Evolutionary conservation across 306 rosid species (phyloP), one percentile per base, ranked within the genome.

Genomic region (Lathyrus sativus): DNA sequence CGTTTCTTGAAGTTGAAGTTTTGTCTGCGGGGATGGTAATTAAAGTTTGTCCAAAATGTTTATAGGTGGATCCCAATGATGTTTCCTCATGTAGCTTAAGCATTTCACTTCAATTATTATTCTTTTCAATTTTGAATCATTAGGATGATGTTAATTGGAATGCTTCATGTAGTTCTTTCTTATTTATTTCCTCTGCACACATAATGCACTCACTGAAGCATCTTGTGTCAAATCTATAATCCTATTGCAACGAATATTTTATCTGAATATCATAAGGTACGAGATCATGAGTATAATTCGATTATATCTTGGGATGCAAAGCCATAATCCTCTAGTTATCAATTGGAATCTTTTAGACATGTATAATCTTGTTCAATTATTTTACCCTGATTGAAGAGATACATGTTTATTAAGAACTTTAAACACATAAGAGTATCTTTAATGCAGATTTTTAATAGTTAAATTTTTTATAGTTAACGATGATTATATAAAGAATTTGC

Each of bases 31-130:
- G 44, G 72, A 73, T 71, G 80, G 78, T 70, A 59, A 73, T 81
- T 60, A 71, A 77, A 62, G 79, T 53, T 67, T 79, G 84, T 83
- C 71, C 64, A 75, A 83, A 78, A 77, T 79, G 59, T 56, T 69
- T 35, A 53, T 67, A 19, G 41, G 64, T 70, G 77, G 67, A 39
- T 75, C 73, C 74, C 46, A 74, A 51, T 43, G 71, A 68, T 84
- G 62, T 77, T 68, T 72, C 51, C 54, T 55, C 67, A 64, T 63
- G 62, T 69, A 56, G 85, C 57, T 77, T 28, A 65, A 59, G 60
- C 60, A 31, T 18, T 68, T 38, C 35, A 48, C 17, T 41, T 72
- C 35, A 45, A 12, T 58, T 57, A 62, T 60, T 24, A 24, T 11
- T 48, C 39, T 44, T 49, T 74, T 65, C 72, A 70, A 77, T 69